A percentile compares a stretch with the other conserved stretches of the same genome.
Conservation (phyloP, 225 moss, liverwort and hornwort species). For the Ulota crispa region DNA sequence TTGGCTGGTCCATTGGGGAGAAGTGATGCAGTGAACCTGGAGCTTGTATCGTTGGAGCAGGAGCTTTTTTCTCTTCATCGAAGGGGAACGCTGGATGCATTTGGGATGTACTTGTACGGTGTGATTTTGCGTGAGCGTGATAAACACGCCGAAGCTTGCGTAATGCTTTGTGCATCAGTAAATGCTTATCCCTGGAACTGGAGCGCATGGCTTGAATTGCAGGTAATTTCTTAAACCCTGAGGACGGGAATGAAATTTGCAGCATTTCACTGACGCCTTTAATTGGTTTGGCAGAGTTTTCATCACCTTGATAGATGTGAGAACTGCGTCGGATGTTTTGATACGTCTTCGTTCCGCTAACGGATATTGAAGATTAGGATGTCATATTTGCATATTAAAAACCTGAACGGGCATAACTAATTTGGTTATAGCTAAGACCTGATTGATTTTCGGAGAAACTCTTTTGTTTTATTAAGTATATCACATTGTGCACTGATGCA, state of each 20-base stretch:
- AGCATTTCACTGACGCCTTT: neutral
- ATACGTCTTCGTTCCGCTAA: conserved; percentile 8
- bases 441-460: neutral
- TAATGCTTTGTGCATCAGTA: conserved; percentile 74
- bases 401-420: neutral
- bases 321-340: neutral
- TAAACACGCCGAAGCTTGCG: conserved; percentile 76
- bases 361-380: conserved; percentile 4
- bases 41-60: conserved; percentile 79
- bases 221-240: conserved; percentile 46
- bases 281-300: neutral
- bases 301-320: neutral
- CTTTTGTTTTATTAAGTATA: neutral
- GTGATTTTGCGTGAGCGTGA: conserved; percentile 94
- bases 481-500: conserved; percentile 20
- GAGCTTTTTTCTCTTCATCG: conserved; percentile 70
- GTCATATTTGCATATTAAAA: neutral
- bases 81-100: conserved; percentile 78
- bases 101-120: conserved; percentile 91
- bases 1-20: conserved; percentile 86
- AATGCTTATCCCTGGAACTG: conserved; percentile 98
- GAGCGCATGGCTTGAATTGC: conserved; percentile 99
- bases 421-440: neutral
- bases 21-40: conserved; percentile 93
- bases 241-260: neutral